phyloP scores from a whole-genome alignment of 1,284 basidiomycete genomes.

The Hymenochaete sp. region DNA sequence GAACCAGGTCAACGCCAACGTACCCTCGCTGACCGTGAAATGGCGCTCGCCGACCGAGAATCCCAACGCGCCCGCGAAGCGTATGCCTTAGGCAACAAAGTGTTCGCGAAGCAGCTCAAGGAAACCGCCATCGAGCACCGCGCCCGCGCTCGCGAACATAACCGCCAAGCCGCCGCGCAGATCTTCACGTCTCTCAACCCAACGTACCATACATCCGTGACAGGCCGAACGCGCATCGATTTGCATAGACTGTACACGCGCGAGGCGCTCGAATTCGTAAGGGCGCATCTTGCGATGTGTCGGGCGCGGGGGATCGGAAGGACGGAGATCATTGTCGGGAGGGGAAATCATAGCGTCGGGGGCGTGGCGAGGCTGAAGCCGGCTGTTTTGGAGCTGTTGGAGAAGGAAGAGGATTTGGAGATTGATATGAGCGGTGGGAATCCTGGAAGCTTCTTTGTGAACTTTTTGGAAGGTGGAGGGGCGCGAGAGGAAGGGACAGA shows the following conservation, averaged over 20 bases:
- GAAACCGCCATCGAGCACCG: conserved; percentile 5
- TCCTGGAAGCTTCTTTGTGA: conserved; percentile 12
- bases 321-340: conserved; percentile 11
- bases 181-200: conserved; percentile 14
- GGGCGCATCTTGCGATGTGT: conserved; percentile 9
- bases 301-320: not conserved
- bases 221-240: conserved; percentile 13
- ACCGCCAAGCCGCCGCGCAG: conserved; percentile 11
- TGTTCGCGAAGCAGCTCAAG: conserved; percentile 9
- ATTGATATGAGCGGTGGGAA: conserved; percentile 11
- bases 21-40: conserved; percentile 5
- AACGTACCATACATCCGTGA: conserved; percentile 11
- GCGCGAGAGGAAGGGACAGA: not conserved
- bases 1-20: conserved; percentile 7
- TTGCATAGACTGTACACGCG: conserved; percentile 11
- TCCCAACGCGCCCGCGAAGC: conserved; percentile 10
- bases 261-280: conserved; percentile 11
- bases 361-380: conserved; percentile 15
- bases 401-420: conserved; percentile 3
- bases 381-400: conserved; percentile 8
- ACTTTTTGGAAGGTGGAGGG: conserved; percentile 1
- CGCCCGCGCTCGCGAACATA: conserved; percentile 2
- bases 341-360: conserved; percentile 14
- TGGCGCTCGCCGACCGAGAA: conserved; percentile 6
- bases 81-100: conserved; percentile 5